phyloP scores from a whole-genome alignment of 805 yeast genomes.

The Wickerhamomyces xylosicus region DNA sequence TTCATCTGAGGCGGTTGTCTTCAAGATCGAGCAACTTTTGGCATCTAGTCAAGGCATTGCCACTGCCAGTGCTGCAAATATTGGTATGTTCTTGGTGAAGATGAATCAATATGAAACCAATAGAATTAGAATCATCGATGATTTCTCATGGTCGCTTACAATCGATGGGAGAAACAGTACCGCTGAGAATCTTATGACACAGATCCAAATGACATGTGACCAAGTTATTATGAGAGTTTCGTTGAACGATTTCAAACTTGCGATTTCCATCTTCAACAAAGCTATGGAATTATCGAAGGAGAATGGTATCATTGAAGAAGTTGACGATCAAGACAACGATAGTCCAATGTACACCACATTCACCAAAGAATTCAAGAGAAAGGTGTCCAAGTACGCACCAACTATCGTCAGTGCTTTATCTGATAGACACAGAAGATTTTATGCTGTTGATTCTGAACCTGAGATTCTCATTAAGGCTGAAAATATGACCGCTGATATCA shows the following conservation, averaged over 20 bases:
- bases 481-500: slow-evolving; percentile 50
- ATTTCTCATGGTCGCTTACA: slow-evolving; percentile 70
- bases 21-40: slow-evolving; percentile 73
- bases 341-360: slow-evolving; percentile 25
- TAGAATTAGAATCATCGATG: slow-evolving; percentile 72
- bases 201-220: slow-evolving; percentile 63
- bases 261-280: slow-evolving; percentile 58
- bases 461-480: slow-evolving; percentile 55
- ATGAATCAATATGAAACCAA: slow-evolving; percentile 61
- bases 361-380: slow-evolving; percentile 54
- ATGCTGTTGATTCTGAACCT: slow-evolving; percentile 14
- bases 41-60: slow-evolving; percentile 58
- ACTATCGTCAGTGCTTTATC: slow-evolving; percentile 47
- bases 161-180: slow-evolving; percentile 65
- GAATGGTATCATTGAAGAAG: slow-evolving; percentile 5
- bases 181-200: slow-evolving; percentile 44
- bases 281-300: slow-evolving; percentile 44
- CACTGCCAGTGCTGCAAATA: slow-evolving; percentile 59
- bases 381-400: slow-evolving; percentile 58
- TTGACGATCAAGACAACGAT: slow-evolving; percentile 10
- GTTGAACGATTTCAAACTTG: slow-evolving; percentile 76
- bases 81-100: slow-evolving; percentile 76
- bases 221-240: slow-evolving; percentile 77
- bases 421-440: slow-evolving; percentile 14
- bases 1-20: slow-evolving; percentile 80